Evolutionary conservation across 257 asterid species (phyloP).

Genomic region (Craterostigma plantagineum): DNA sequence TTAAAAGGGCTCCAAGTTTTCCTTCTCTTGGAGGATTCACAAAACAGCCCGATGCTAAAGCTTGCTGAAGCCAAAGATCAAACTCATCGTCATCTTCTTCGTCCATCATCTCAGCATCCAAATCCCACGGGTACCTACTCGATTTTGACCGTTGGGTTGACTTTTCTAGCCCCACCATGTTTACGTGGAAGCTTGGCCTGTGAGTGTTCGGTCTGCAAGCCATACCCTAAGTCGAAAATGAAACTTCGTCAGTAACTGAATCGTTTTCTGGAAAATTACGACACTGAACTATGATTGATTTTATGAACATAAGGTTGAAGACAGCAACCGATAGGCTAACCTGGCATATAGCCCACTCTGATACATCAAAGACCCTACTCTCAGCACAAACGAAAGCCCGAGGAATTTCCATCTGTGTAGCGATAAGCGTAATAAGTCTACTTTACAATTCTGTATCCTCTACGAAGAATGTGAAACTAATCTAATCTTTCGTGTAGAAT

Average conservation of each 20-base stretch:
- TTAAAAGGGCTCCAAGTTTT: constrained; percentile 99
- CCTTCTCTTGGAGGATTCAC: constrained; percentile 80
- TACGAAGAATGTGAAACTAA: background rate
- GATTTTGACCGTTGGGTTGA: constrained; percentile 64
- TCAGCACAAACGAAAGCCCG: constrained; percentile 98
- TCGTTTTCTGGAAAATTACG: no score
- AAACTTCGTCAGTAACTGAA: constrained; percentile 1
- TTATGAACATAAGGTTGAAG: background rate
- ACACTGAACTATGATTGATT: no score
- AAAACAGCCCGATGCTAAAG: constrained; percentile 81
- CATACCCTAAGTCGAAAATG: constrained; percentile 52
- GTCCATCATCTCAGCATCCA: constrained; percentile 86
- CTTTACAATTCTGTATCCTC: background rate
- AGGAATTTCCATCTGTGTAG: constrained; percentile 70
- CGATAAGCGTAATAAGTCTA: constrained; percentile 3
- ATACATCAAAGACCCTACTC: constrained; percentile 86
- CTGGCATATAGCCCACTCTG: constrained; percentile 99
- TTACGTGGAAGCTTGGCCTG: constrained; percentile 93
- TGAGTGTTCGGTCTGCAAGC: constrained; percentile 94
- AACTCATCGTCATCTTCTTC: constrained; percentile 98
- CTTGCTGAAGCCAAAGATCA: constrained; percentile 92
- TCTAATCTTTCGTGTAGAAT: background rate
- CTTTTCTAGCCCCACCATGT: constrained; percentile 92
- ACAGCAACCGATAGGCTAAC: constrained; percentile 19
- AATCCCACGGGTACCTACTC: constrained; percentile 78